Evolutionary conservation across 176 grass and related monocot species (phyloP).

Genomic region (Carex parvula): DNA sequence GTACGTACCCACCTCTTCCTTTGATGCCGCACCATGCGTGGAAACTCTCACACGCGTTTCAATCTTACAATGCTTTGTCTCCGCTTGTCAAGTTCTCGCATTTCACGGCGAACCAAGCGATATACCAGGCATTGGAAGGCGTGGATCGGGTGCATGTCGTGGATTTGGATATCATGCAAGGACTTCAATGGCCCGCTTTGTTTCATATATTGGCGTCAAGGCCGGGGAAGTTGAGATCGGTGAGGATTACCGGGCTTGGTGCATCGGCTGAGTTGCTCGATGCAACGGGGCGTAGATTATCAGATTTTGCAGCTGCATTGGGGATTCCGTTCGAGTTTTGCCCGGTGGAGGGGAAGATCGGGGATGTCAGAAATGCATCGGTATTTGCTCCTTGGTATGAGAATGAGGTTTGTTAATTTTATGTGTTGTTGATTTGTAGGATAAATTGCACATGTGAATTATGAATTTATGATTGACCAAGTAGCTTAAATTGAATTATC

Average conservation of each 20-base stretch:
- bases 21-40: constrained; percentile 28
- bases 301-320: constrained; percentile 56
- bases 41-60: constrained; percentile 50
- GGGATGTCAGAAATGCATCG: constrained; percentile 39
- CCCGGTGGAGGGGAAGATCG: constrained; percentile 76
- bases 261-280: constrained; percentile 73
- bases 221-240: constrained; percentile 40
- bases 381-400: constrained; percentile 41
- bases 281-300: constrained; percentile 61
- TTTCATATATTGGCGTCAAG: constrained; percentile 91
- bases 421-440: background rate
- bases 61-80: constrained; percentile 73
- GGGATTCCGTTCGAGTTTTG: constrained; percentile 74
- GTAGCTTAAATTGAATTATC: background rate
- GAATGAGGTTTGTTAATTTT: constrained; percentile 27
- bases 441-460: background rate
- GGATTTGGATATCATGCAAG: constrained; percentile 96
- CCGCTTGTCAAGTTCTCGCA: constrained; percentile 94
- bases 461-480: background rate
- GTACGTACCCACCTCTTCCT: constrained; percentile 58
- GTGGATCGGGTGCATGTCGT: constrained; percentile 61
- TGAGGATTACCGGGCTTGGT: constrained; percentile 75
- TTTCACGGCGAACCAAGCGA: constrained; percentile 94
- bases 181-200: constrained; percentile 79
- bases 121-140: constrained; percentile 68